Conservation (phyloP, 257 asterid genomes). For the Eucommia ulmoides region DNA sequence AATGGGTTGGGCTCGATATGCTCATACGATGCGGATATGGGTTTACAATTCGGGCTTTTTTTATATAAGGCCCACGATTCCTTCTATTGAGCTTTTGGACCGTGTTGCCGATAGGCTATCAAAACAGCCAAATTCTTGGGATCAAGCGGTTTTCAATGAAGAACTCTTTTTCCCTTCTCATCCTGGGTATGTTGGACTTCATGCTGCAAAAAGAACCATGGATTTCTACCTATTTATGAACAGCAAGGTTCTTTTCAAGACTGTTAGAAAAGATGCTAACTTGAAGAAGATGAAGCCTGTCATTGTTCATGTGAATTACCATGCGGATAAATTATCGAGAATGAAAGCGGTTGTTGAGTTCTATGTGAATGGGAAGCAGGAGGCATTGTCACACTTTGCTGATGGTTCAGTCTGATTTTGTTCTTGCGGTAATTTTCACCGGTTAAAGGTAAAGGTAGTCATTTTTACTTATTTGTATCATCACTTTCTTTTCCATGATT, state of each 20-base stretch:
- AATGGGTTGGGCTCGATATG: neutral
- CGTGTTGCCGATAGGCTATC: neutral
- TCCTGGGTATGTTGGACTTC: neutral
- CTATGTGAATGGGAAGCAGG: neutral
- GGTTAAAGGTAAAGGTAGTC: too few species aligned
- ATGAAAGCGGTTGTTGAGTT: neutral
- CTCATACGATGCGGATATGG: neutral
- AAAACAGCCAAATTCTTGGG: neutral
- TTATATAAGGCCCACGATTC: neutral
- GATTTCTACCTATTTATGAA: neutral
- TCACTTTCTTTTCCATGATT: too few species aligned
- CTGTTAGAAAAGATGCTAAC: neutral
- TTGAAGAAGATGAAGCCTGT: neutral
- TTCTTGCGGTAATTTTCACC: too few species aligned
- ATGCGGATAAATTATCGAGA: neutral
- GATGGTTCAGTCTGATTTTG: neutral
- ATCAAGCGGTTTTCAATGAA: neutral
- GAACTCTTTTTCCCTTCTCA: neutral
- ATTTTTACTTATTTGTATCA: too few species aligned
- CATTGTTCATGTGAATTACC: neutral
- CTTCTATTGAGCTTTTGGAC: neutral
- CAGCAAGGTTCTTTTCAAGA: neutral
- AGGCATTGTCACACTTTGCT: neutral
- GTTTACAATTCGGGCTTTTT: neutral
- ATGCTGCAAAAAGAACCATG: neutral